Evolutionary conservation across 2,329 filamentous ascomycete genomes (phyloP).

Genomic region (Neonectria magnoliae): DNA sequence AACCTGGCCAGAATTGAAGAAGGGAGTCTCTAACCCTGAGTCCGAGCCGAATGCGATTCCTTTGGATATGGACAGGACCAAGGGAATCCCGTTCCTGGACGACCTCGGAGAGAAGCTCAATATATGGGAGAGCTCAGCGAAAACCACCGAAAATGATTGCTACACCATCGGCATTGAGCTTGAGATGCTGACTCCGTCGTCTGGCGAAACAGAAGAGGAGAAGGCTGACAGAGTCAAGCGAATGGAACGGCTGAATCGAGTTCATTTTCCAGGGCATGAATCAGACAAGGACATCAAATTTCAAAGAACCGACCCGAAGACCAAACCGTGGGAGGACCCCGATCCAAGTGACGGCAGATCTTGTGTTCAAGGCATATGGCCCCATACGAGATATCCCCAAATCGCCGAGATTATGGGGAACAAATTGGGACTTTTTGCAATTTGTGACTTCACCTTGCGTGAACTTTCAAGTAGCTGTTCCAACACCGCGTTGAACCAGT

Average conservation of each 20-base stretch:
- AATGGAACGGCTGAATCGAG: neutral
- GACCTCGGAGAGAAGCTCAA: neutral
- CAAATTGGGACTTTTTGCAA: neutral
- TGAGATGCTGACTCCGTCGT: slow-evolving; percentile 26
- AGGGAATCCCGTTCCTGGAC: neutral
- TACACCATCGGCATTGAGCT: slow-evolving; percentile 38
- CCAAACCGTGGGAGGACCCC: neutral
- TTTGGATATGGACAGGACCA: neutral
- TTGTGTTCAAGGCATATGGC: neutral
- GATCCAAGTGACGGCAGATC: slow-evolving; percentile 18
- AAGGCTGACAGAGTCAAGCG: neutral
- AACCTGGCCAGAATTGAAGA: slow-evolving; percentile 11
- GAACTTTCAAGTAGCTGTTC: neutral
- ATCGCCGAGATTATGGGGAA: neutral
- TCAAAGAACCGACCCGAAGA: neutral
- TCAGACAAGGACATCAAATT: neutral
- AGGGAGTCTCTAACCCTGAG: neutral
- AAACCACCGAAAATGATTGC: neutral
- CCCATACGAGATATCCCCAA: neutral
- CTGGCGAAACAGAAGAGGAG: neutral
- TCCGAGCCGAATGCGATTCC: neutral
- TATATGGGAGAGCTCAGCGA: neutral
- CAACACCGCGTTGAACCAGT: neutral
- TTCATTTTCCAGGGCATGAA: neutral
- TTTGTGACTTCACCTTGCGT: neutral